phyloP scores from a whole-genome alignment of 2,329 filamentous ascomycete species.

The Penicillium olsonii region DNA sequence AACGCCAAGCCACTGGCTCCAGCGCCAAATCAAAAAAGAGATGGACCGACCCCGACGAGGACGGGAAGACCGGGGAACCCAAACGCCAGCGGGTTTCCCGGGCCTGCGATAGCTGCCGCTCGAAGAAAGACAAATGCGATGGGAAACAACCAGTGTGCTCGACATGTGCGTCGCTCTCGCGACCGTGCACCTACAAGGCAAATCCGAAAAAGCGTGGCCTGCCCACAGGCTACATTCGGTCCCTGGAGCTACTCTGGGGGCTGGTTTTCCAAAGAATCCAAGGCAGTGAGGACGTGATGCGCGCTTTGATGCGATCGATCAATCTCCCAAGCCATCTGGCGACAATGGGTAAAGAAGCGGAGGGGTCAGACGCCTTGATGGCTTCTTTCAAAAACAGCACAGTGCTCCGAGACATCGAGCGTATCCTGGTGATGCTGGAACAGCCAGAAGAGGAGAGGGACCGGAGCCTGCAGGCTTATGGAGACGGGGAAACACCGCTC shows the following conservation, averaged over 20 bases:
- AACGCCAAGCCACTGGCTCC: slow-evolving; percentile 32
- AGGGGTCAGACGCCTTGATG: slow-evolving; percentile 60
- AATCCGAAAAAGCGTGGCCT: slow-evolving; percentile 75
- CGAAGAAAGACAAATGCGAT: slow-evolving; percentile 71
- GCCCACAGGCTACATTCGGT: slow-evolving; percentile 77
- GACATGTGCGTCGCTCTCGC: slow-evolving; percentile 64
- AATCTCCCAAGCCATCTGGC: slow-evolving; percentile 40
- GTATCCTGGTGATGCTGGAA: slow-evolving; percentile 54
- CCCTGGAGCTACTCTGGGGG: slow-evolving; percentile 68
- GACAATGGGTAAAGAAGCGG: slow-evolving; percentile 41
- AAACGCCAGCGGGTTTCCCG: slow-evolving; percentile 68
- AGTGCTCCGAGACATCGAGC: slow-evolving; percentile 64
- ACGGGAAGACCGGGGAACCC: slow-evolving; percentile 34
- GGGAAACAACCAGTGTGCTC: slow-evolving; percentile 67
- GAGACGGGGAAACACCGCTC: slow-evolving; percentile 30
- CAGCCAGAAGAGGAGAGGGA: slow-evolving; percentile 42
- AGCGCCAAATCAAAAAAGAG: slow-evolving; percentile 35
- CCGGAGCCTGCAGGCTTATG: slow-evolving; percentile 26
- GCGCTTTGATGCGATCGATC: slow-evolving; percentile 54
- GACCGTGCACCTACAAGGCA: slow-evolving; percentile 70
- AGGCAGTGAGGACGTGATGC: slow-evolving; percentile 60
- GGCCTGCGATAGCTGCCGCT: slow-evolving; percentile 69
- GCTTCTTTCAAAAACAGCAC: slow-evolving; percentile 64
- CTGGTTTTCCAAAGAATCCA: slow-evolving; percentile 66
- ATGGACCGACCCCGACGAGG: slow-evolving; percentile 32